Evolutionary conservation across 805 yeast genomes (phyloP).

Genomic region (Cyberlindnera galapagoensis): DNA sequence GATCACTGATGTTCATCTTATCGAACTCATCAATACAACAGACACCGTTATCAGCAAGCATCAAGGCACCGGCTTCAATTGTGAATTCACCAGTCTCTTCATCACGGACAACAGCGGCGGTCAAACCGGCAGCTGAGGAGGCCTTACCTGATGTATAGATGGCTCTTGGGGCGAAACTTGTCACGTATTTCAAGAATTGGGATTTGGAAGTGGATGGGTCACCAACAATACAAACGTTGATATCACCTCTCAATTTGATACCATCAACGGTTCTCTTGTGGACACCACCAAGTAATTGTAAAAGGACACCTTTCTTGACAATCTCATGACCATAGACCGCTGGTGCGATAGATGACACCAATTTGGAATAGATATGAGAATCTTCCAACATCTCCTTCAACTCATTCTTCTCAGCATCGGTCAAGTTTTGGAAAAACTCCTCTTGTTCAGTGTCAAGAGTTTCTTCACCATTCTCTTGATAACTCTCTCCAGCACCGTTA

Average conservation of each 20-base stretch:
- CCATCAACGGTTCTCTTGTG: slow-evolving; percentile 93
- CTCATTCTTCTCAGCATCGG: slow-evolving; percentile 77
- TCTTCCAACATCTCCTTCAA: slow-evolving; percentile 87
- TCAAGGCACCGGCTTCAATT: slow-evolving; percentile 96
- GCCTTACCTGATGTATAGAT: slow-evolving; percentile 98
- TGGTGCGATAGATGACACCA: slow-evolving; percentile 88
- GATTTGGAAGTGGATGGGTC: slow-evolving; percentile 98
- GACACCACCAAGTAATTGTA: slow-evolving; percentile 92
- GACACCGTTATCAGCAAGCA: slow-evolving; percentile 97
- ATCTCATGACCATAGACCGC: slow-evolving; percentile 95
- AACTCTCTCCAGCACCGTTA: slow-evolving; percentile 29
- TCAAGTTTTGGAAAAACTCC: slow-evolving; percentile 66
- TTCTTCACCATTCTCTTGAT: slow-evolving; percentile 35
- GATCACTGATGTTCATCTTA: slow-evolving; percentile 93
- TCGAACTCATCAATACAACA: slow-evolving; percentile 99
- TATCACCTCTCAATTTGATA: slow-evolving; percentile 91
- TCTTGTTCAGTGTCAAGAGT: slow-evolving; percentile 64
- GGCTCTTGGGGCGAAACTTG: slow-evolving; percentile 86
- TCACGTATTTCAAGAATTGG: slow-evolving; percentile 89
- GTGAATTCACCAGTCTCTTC: slow-evolving; percentile 97
- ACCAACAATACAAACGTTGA: slow-evolving; percentile 92
- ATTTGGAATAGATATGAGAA: slow-evolving; percentile 72
- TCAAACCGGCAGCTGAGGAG: slow-evolving; percentile 96
- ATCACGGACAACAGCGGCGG: slow-evolving; percentile 96
- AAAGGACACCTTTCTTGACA: slow-evolving; percentile 82